A percentile compares a stretch with the other conserved stretches of the same genome.
phyloP scores from a whole-genome alignment of 129 eudicot genomes.

The Flaveria linearis region DNA sequence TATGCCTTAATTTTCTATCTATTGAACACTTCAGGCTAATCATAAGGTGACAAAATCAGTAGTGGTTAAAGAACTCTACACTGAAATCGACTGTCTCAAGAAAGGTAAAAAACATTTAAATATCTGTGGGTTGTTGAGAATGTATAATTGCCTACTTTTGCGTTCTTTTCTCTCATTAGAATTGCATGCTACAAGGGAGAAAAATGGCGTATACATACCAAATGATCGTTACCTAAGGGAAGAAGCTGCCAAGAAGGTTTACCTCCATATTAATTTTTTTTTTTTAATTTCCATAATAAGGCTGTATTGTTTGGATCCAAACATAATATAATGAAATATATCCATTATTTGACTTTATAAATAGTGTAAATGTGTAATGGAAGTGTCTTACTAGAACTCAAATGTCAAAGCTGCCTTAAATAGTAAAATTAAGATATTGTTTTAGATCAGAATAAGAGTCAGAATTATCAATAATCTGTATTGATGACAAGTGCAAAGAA shows the following conservation, averaged over 20 bases:
- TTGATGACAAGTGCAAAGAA: not conserved
- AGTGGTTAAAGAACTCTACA: conserved; percentile 51
- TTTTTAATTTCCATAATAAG: not conserved
- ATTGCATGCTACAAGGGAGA: conserved; percentile 66
- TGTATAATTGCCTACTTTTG: not conserved
- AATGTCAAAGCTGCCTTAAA: not conserved
- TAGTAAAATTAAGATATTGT: not conserved
- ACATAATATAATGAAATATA: not conserved
- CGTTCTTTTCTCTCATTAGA: conserved; percentile 33
- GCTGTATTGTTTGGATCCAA: not conserved
- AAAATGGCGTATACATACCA: conserved; percentile 61
- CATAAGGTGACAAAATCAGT: conserved; percentile 59
- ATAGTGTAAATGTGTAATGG: not conserved
- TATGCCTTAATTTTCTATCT: not conserved
- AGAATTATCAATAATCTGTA: not conserved
- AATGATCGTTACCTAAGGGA: conserved; percentile 50
- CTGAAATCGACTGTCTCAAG: conserved; percentile 58
- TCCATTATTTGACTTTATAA: not conserved
- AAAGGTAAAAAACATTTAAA: conserved; percentile 38
- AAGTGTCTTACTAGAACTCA: not conserved
- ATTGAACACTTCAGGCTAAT: conserved; percentile 42
- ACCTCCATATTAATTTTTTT: conserved; percentile 3
- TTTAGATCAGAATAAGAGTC: not conserved
- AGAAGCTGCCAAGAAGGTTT: conserved; percentile 64
- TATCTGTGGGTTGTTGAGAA: conserved; percentile 7